These are phyloP conservation scores for Mycena chlorophos DNA, from an alignment of 768 basidiomycete species.

Conservation along the genomic window DNA sequence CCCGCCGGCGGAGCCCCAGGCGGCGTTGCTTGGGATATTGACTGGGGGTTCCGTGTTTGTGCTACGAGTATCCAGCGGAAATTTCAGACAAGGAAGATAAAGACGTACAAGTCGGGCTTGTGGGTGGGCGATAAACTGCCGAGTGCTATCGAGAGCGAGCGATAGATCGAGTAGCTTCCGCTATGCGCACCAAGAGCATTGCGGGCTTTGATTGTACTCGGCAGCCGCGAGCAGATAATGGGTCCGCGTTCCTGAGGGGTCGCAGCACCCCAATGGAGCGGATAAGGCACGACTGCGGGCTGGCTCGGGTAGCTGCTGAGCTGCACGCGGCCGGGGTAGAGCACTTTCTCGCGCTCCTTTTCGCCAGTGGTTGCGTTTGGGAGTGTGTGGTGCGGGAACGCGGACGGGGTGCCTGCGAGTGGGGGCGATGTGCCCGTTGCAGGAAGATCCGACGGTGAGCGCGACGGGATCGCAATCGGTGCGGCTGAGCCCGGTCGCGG, in stretches of 20 bases:
- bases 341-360: constrained; percentile 66
- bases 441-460: not conserved
- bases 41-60: constrained; percentile 83
- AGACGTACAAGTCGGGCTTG: constrained; percentile 62
- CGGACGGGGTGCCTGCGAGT: constrained; percentile 11
- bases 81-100: not conserved
- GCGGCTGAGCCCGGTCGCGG: not conserved
- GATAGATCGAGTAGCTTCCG: constrained; percentile 93
- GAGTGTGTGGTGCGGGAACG: constrained; percentile 23
- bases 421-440: constrained; percentile 14
- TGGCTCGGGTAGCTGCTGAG: constrained; percentile 95
- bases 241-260: constrained; percentile 73
- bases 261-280: constrained; percentile 78
- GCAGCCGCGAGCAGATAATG: constrained; percentile 84
- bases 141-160: constrained; percentile 90
- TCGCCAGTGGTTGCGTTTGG: constrained; percentile 35
- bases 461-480: constrained; percentile 12
- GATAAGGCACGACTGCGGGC: constrained; percentile 79
- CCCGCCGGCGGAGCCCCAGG: constrained; percentile 50
- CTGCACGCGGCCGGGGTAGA: constrained; percentile 83
- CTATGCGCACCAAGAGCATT: constrained; percentile 94
- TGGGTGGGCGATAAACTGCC: constrained; percentile 75
- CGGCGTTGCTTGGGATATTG: constrained; percentile 68
- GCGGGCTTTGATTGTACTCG: constrained; percentile 80
- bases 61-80: not conserved